phyloP scores from a whole-genome alignment of 768 basidiomycete genomes.

The Mycena belliarum region DNA sequence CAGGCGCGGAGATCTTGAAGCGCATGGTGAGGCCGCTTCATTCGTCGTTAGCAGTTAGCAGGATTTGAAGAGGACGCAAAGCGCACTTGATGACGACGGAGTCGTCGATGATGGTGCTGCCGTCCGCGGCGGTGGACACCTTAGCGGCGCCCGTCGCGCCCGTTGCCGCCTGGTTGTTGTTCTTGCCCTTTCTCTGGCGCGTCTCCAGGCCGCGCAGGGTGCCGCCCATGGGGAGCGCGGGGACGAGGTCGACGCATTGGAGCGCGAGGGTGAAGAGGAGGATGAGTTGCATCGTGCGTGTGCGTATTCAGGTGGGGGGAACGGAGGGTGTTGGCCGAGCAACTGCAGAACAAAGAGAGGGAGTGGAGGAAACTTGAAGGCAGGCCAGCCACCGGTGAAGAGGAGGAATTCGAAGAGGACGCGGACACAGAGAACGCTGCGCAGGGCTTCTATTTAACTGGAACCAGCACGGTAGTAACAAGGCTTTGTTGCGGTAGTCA shows the following conservation, averaged over 20 bases:
- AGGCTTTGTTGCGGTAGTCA: no score
- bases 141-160: no score
- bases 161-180: not conserved
- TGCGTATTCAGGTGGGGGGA: no score
- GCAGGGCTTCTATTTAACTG: no score
- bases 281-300: constrained; percentile 8
- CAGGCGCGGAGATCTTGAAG: constrained; percentile 30
- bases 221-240: not conserved
- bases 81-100: constrained; percentile 29
- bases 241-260: not conserved
- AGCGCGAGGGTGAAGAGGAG: not conserved
- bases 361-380: no score
- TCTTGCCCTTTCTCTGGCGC: not conserved
- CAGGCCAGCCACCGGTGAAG: no score
- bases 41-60: not conserved
- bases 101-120: constrained; percentile 29
- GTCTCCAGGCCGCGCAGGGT: not conserved
- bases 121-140: constrained; percentile 25
- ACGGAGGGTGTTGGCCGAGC: not conserved
- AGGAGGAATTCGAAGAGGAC: no score
- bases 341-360: not conserved
- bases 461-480: no score
- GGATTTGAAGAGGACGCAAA: not conserved
- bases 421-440: no score
- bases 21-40: constrained; percentile 28